Evolutionary conservation across 2,329 filamentous ascomycete genomes (phyloP), one percentile per base, ranked within the genome.

Genomic region (Fusarium nanum): DNA sequence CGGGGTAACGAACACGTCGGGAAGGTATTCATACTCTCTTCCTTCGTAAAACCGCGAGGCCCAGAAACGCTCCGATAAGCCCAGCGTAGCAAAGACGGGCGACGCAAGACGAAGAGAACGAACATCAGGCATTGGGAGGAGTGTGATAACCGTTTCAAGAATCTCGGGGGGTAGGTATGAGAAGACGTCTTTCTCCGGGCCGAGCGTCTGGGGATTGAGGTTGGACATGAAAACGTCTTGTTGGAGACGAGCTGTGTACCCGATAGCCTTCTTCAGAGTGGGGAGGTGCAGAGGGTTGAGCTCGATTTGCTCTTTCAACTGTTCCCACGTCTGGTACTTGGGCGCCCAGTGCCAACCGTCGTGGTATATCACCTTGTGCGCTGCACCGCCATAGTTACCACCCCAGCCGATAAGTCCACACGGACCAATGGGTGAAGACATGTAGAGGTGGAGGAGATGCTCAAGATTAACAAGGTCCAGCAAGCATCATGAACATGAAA

Each of bases 21-120:
- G 23, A 10, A 72, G 27, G 32, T 46, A 25, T 9, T 63, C 56
- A 14, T 68, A 68, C 13, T 73, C 67, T 16, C 45, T 23, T 2
- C 32, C 60, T n/a, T 41, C 12, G 12, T 45, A 25, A 11, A 73
- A 70, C 11, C 68, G 49, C 4, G 70, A 72, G 28, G 22, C 40
- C 70, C 67, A 72, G 23, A 73, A 73, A 9, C 32, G 47, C 12
- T 70, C 67, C 2, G 54, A 40, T 3, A 68, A 12, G 28, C 45
- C 32, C 25, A 70, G 22, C 1, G 16, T 60, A 3, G 61, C 66
- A 18, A 72, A 67, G 6, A 34, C 63, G 16, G 41, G 62, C 2
- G 70, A 72, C 1, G 68, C 52, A 5, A 65, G 66, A 5, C 70
- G 60, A 2, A 71, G 28, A n/a, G 66, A 71, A 6, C 27, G 57